Evolutionary conservation across 345 rosid genomes (phyloP).

Genomic region (Draba incana): DNA sequence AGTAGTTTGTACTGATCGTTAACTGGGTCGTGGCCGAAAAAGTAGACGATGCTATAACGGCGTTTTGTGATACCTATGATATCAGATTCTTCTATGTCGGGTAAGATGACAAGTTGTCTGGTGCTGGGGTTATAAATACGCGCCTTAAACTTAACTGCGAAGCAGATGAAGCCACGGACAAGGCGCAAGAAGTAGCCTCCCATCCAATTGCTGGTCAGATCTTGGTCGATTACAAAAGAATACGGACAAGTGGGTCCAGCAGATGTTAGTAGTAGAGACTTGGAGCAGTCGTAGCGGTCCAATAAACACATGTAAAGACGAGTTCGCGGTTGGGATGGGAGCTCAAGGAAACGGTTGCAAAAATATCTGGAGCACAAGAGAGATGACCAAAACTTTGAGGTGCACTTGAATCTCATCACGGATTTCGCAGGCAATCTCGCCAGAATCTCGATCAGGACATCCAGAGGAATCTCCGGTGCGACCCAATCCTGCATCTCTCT

Average conservation of each 20-base stretch:
- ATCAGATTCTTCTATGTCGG: background rate
- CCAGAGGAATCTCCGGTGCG: background rate
- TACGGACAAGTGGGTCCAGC: background rate
- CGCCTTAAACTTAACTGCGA: background rate
- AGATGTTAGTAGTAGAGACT: conserved; percentile 12
- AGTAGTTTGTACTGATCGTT: conserved; percentile 4
- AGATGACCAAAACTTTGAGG: conserved; percentile 16
- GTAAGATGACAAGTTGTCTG: conserved; percentile 4
- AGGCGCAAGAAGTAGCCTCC: background rate
- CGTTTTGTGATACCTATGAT: background rate
- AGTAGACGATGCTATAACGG: no score
- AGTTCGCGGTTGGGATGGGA: background rate
- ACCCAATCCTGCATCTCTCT: background rate
- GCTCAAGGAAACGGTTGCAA: background rate
- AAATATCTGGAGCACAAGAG: background rate
- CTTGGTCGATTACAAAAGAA: background rate
- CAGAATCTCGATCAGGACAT: background rate
- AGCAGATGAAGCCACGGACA: conserved; percentile 1
- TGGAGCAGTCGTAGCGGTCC: background rate
- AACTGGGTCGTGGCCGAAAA: background rate
- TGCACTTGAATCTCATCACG: background rate
- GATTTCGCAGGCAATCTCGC: conserved; percentile 5
- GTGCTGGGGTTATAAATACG: conserved; percentile 15
- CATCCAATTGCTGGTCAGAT: background rate
- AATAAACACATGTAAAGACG: conserved; percentile 4